Evolutionary conservation across 2,329 filamentous ascomycete genomes (phyloP), one percentile per base, ranked within the genome.

Genomic region (Calonectria crousiana): DNA sequence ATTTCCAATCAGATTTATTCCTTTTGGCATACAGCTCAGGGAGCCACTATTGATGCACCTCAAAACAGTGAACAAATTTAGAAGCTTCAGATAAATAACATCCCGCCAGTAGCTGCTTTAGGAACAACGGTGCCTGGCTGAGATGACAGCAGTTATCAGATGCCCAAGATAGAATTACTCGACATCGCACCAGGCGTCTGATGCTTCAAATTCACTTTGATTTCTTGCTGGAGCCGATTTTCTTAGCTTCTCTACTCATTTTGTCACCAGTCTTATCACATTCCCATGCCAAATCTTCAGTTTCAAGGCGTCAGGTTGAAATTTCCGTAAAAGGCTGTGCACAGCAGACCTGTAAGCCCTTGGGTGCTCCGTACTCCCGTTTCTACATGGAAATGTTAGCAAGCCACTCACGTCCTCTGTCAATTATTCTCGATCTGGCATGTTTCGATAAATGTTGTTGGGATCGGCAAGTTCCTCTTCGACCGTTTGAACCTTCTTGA

Each of bases 401-500:
- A 44, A 44, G 41, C 41, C 18, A 44, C n/a, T 9, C 16, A n/a
- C 18, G 41, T n/a, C 5, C 44, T 23, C 13, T 23, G 6, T 23
- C 9, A 23, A 23, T 34, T 71, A 78, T 26, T 38, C 80, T 13
- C 82, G 80, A 47, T 81, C 80, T 1, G 76, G 73, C 80, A 82
- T 82, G n/a, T 80, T 71, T 11, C 78, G 47, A 32, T 70, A 82
- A 4, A 78, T 76, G 44, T 82, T 82, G 20, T 73, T 78, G 1
- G 78, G 79, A 26, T 82, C 80, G 0, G 77, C 76, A 62, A 78
- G 38, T 72, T 82, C 81, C 70, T 82, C 80, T 32, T 82, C 81
- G 10, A 86, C 80, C 16, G 84, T 76, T 4, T 85, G 82, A 52
- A 89, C 84, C 75, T 83, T 87, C 82, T 86, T 89, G 16, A 89